Conservation (phyloP, 352 stramenopile species). For the Phytophthora tentaculata region DNA sequence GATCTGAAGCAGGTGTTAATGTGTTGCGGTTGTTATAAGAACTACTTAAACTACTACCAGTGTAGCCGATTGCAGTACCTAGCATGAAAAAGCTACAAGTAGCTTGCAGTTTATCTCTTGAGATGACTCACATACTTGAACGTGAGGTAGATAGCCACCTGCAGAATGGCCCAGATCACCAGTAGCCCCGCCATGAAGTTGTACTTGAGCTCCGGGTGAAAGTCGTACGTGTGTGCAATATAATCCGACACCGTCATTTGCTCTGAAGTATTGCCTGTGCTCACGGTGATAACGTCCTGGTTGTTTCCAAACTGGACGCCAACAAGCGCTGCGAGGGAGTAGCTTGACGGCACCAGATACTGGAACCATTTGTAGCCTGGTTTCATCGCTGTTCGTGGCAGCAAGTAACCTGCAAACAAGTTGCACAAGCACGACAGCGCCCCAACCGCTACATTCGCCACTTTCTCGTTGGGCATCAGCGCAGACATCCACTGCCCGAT, state of each 20-base stretch:
- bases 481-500: slow-evolving; percentile 79
- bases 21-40: too few species aligned
- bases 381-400: slow-evolving; percentile 61
- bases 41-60: too few species aligned
- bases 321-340: slow-evolving; percentile 52
- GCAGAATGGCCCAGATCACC: slow-evolving; percentile 56
- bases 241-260: slow-evolving; percentile 31
- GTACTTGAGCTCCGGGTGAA: slow-evolving; percentile 48
- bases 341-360: slow-evolving; percentile 68
- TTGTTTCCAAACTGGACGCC: slow-evolving; percentile 49
- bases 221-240: slow-evolving; percentile 48
- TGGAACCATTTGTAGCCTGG: slow-evolving; percentile 73
- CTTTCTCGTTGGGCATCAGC: slow-evolving; percentile 76
- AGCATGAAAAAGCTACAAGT: too few species aligned
- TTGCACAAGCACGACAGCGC: slow-evolving; percentile 75
- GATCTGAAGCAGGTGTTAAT: too few species aligned
- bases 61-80: too few species aligned
- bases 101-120: slow-evolving; percentile 72
- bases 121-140: slow-evolving; percentile 69
- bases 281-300: slow-evolving; percentile 34
- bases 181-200: slow-evolving; percentile 50
- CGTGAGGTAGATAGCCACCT: slow-evolving; percentile 61
- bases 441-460: slow-evolving; percentile 77
- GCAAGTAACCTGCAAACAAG: slow-evolving; percentile 63
- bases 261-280: slow-evolving; percentile 3